Evolutionary conservation across 1,284 basidiomycete species (phyloP), one percentile per base, ranked within the genome.

Genomic region (Ustilago crameri): DNA sequence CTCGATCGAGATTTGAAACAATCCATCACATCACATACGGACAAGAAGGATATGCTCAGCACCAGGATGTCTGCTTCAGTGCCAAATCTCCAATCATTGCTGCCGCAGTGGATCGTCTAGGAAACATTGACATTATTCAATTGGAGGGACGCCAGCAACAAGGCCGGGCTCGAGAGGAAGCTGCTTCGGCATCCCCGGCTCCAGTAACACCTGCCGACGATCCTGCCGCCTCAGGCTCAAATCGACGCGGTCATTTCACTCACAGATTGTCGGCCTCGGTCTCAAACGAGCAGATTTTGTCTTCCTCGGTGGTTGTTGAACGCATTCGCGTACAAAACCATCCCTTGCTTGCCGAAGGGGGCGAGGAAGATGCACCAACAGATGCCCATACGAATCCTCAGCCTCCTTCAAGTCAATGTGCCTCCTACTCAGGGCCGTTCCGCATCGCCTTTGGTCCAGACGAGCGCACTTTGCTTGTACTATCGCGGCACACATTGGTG

Each of bases 11-110:
- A 7, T 53, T 64, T 26, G 42, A 57, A 22, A 44, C 57, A 4
- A 3, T 54, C 8, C 44, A 62, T 23, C 30, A 54, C 5, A 20
- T 18, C 18, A 37, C 9, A 22, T 67, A 61, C 32, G 47, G 50
- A 23, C 22, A 15, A 14, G 23, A 51, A 14, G 54, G 24, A 7
- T 50, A 15, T 9, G n/a, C 20, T 15, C 57, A 67, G 54, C 64
- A 67, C 10, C 58, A 57, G 4, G 64, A 67, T 41, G 8, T 67
- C 9, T 52, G 42, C 43, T 67, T 67, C 46, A 45, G 58, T n/a
- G 26, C 9, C 8, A 20, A 22, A 15, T 24, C 49, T 12, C 9
- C 14, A 1, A 18, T 57, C 5, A 53, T 50, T 3, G 57, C 54
- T 18, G 42, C 50, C 12, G 58, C 30, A 30, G 12, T 67, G 10